Evolutionary conservation across 2,329 filamentous ascomycete species (phyloP).

Genomic region (Cercospora sp.): DNA sequence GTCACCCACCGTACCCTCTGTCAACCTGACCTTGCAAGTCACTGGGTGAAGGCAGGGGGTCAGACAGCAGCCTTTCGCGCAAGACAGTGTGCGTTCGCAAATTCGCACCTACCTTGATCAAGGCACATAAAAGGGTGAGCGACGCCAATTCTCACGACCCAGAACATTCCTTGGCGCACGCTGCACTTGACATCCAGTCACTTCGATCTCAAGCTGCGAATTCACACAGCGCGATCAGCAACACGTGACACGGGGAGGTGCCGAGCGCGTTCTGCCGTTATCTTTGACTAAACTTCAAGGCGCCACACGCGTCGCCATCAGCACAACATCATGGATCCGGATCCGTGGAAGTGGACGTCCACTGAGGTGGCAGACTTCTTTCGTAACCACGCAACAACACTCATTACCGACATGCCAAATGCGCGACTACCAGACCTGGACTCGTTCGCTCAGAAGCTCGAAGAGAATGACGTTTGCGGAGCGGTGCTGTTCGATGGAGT

Average conservation of each 20-base stretch:
- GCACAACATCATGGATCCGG: slow-evolving; percentile 43
- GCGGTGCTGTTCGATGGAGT: slow-evolving; percentile 60
- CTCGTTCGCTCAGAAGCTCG: slow-evolving; percentile 56
- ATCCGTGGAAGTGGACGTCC: slow-evolving; percentile 75
- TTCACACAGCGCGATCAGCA: background rate
- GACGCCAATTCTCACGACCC: background rate
- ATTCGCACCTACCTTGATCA: background rate
- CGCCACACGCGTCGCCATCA: background rate
- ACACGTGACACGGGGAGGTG: background rate
- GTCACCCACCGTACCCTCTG: background rate
- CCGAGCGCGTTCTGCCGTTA: background rate
- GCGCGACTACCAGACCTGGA: slow-evolving; percentile 53
- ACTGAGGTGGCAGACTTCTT: slow-evolving; percentile 67
- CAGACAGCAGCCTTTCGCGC: background rate
- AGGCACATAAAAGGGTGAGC: background rate
- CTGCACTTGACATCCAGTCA: background rate
- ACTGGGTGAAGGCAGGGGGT: background rate
- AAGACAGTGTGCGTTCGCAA: background rate
- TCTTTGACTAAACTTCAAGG: slow-evolving; percentile 5
- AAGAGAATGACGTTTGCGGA: slow-evolving; percentile 66
- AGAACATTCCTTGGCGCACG: background rate
- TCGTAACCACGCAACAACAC: slow-evolving; percentile 48
- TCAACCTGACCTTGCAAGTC: background rate
- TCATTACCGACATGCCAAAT: slow-evolving; percentile 34
- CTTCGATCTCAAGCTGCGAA: background rate